These are phyloP conservation scores for Diplodia seriata DNA, from an alignment of 2,329 filamentous ascomycete genomes.

Conservation along the genomic window DNA sequence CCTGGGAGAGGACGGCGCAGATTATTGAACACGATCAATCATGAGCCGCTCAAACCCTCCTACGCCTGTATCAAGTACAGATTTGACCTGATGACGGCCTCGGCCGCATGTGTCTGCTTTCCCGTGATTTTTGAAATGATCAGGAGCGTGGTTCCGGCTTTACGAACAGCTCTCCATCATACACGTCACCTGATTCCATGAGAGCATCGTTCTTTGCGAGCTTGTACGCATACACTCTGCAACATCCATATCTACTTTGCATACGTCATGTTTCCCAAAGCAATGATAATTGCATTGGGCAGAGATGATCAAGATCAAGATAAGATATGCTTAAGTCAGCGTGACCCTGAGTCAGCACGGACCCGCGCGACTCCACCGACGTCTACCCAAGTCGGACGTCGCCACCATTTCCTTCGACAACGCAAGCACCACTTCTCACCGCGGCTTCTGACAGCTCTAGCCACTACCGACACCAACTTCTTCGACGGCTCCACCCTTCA, in stretches of 20 bases:
- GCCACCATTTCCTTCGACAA: neutral
- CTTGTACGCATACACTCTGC: neutral
- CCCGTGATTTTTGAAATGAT: neutral
- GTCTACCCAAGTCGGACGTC: neutral
- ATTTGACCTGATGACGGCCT: neutral
- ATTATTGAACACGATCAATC: slow-evolving; percentile 43
- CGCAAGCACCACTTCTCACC: neutral
- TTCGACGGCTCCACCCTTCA: neutral
- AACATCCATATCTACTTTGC: neutral
- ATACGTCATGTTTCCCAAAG: neutral
- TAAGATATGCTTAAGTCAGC: neutral
- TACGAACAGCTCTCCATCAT: neutral
- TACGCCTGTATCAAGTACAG: neutral
- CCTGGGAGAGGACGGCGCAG: slow-evolving; percentile 72
- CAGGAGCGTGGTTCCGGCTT: neutral
- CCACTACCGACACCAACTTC: neutral
- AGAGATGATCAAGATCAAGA: neutral
- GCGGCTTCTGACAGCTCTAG: neutral
- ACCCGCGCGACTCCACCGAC: neutral
- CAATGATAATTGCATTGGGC: too few species aligned
- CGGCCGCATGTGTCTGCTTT: neutral
- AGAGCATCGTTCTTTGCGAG: too few species aligned
- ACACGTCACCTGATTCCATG: neutral
- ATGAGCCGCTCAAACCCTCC: slow-evolving; percentile 31
- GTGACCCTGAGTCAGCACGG: neutral